Base-by-base conservation (phyloP, 2,329 filamentous ascomycete species). In the Pochonia chlamydosporia region DNA sequence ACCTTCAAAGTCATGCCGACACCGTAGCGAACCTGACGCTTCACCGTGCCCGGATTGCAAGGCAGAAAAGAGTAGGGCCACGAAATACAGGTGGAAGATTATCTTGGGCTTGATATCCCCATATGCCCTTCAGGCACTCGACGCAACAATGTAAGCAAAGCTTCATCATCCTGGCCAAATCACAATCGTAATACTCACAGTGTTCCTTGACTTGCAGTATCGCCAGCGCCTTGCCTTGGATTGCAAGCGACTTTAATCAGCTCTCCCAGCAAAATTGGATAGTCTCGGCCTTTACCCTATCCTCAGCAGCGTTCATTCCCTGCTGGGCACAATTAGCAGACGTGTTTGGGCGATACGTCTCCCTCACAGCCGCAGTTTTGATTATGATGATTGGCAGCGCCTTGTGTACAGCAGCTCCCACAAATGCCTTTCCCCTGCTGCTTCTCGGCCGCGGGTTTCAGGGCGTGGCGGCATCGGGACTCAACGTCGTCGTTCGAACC, bases 281-380 rank as follows among this genome's bases (percentile, higher is more conserved):
- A 56, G 77, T 86, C 16, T 82, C 83, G 0, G 72, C 81, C 6
- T 87, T 85, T 63, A 86, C 82, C 44, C 68, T 88, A 13, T 83
- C 81, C 0, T 79, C 79, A 0, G 82, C 83, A 2, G 76, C 82
- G 1, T 86, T 85, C 53, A 81, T 86, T 8, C 82, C 82, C 3
- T 75, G 78, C 44, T 85, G 81, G 65, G 80, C 78, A 2, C 82
- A 85, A 54, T 70, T 82, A 39, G 75, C 79, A 14, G 80, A 87
- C 53, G 73, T 85, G 24, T 85, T 83, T 54, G 83, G 83, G 14
- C 74, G 83, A 3, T 77, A 85, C 57, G 66, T 65, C 5, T 69
- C 76, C 5, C 66, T 87, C 7, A 80, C 84, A 42, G 65, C 73
- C 8, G 70, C 79, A 26, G 70, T 84, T 40, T 59, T 79, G 28